phyloP scores from a whole-genome alignment of 2,329 filamentous ascomycete species.

The Paramyrothecium roridum region DNA sequence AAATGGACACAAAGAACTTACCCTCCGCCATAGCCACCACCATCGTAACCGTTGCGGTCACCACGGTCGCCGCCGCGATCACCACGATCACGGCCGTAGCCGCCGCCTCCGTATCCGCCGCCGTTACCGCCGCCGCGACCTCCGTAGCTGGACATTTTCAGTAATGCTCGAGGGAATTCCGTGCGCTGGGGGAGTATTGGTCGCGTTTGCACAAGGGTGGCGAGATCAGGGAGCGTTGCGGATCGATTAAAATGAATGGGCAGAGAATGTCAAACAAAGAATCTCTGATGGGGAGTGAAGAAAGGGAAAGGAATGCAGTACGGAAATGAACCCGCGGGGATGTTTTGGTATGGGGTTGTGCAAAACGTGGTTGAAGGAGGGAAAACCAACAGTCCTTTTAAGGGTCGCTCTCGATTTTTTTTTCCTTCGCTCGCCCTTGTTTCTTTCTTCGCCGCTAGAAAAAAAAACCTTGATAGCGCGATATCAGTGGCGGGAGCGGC shows the following conservation, averaged over 20 bases:
- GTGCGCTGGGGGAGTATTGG: not conserved
- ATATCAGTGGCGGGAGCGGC: not conserved
- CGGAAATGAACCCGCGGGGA: conserved; percentile 13
- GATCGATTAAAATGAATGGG: not conserved
- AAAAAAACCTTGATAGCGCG: conserved; percentile 10
- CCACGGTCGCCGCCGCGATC: conserved; percentile 45
- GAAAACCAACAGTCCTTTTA: conserved; percentile 2
- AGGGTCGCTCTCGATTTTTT: conserved; percentile 5
- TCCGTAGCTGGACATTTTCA: conserved; percentile 42
- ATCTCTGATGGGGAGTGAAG: conserved; percentile 3
- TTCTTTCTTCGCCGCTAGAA: conserved; percentile 23
- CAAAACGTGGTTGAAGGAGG: conserved; percentile 1
- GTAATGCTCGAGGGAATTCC: conserved; percentile 5
- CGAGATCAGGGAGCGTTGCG: not conserved
- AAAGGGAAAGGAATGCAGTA: conserved; percentile 20
- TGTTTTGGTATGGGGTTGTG: conserved; percentile 11
- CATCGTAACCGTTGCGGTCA: conserved; percentile 28
- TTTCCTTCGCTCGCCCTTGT: conserved; percentile 13
- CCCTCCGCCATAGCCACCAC: conserved; percentile 32
- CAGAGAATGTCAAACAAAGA: not conserved
- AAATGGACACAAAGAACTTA: conserved; percentile 21
- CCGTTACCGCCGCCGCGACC: conserved; percentile 22
- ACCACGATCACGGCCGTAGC: conserved; percentile 39
- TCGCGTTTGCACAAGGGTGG: conserved; percentile 5
- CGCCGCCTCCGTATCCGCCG: conserved; percentile 25